Conservation (phyloP, 805 yeast genomes). For the Millerozyma miso region DNA sequence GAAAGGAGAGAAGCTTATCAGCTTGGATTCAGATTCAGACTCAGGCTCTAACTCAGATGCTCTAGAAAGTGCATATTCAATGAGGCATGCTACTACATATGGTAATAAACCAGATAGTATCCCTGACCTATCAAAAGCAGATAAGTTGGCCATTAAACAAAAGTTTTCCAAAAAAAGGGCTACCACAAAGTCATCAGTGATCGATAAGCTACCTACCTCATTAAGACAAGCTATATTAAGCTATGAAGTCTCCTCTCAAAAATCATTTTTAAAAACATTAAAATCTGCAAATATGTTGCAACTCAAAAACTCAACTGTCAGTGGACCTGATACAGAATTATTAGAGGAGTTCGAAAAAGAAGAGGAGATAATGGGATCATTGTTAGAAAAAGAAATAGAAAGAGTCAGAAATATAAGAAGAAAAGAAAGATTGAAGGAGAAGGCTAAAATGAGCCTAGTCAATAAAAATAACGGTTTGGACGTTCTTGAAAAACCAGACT, state of each 20-base stretch:
- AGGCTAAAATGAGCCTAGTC: conserved; percentile 31
- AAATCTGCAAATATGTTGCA: conserved; percentile 45
- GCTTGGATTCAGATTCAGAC: conserved; percentile 27
- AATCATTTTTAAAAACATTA: conserved; percentile 31
- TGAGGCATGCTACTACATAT: conserved; percentile 7
- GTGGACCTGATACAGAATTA: conserved; percentile 23
- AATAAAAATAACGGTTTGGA: conserved; percentile 13
- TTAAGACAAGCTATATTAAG: conserved; percentile 9
- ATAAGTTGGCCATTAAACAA: conserved; percentile 27
- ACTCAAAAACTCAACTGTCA: conserved; percentile 20
- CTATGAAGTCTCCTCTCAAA: conserved; percentile 2
- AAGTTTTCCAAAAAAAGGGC: conserved; percentile 24
- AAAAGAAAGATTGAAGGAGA: conserved; percentile 36
- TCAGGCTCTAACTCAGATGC: conserved; percentile 9
- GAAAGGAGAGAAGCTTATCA: conserved; percentile 10
- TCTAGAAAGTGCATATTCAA: conserved; percentile 4
- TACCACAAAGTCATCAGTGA: conserved; percentile 5
- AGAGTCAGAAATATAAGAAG: conserved; percentile 43
- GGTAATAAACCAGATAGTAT: conserved; percentile 12
- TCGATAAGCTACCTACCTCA: conserved; percentile 8
- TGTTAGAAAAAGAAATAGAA: conserved; percentile 48
- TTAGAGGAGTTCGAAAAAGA: conserved; percentile 37
- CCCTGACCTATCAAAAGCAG: conserved; percentile 31
- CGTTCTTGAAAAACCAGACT: conserved; percentile 5
- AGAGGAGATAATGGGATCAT: conserved; percentile 40